Evolutionary conservation across 352 stramenopile genomes (phyloP).

Genomic region (Blastocystis sp.): DNA sequence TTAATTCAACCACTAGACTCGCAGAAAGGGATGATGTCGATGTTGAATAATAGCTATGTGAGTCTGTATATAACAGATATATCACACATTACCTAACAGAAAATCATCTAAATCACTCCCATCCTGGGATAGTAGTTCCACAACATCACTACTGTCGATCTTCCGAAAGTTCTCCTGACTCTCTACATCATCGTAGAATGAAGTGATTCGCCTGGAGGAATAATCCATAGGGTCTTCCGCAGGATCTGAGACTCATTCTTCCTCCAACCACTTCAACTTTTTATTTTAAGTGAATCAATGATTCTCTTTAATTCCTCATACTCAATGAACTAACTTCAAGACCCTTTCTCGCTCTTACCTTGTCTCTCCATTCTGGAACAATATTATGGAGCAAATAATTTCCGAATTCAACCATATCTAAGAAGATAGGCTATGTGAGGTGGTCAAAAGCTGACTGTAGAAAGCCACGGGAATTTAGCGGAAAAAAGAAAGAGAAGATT

Average conservation of each 20-base stretch:
- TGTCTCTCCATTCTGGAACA: constrained; percentile 60
- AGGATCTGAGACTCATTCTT: not conserved
- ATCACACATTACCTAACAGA: not conserved
- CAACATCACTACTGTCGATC: constrained; percentile 10
- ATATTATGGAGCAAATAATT: constrained; percentile 40
- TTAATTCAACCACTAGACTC: constrained; percentile 30
- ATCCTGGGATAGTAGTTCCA: constrained; percentile 34
- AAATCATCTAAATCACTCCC: constrained; percentile 47
- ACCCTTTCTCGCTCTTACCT: not conserved
- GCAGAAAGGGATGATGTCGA: constrained; percentile 7
- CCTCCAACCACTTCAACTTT: not conserved
- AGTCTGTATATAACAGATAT: not conserved
- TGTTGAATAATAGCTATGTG: constrained; percentile 39
- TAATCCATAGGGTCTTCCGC: not conserved
- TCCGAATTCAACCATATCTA: constrained; percentile 49
- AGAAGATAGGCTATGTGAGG: too few species aligned
- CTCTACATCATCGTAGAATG: constrained; percentile 48
- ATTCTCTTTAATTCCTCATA: constrained; percentile 59
- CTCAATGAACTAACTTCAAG: constrained; percentile 22
- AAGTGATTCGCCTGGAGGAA: not conserved
- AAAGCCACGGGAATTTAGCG: not conserved
- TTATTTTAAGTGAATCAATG: constrained; percentile 44
- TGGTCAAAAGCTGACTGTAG: not conserved
- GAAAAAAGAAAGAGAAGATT: too few species aligned
- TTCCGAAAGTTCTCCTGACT: constrained; percentile 23